phyloP scores from a whole-genome alignment of 2,329 filamentous ascomycete species.

The Alternaria triticina region DNA sequence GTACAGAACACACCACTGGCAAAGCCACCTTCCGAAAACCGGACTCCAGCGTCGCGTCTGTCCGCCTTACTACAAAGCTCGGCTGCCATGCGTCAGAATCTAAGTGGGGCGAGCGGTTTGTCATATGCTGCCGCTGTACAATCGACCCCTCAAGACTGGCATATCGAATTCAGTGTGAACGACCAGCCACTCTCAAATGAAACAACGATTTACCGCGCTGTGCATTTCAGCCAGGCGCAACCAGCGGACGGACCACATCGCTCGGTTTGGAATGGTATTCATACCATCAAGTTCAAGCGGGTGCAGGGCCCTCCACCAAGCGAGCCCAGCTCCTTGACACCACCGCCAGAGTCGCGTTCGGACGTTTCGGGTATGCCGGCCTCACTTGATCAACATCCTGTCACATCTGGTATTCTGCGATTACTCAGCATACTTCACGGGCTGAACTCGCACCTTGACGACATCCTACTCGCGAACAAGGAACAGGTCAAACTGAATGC shows the following conservation, averaged over 20 bases:
- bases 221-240: conserved; percentile 72
- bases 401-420: conserved; percentile 84
- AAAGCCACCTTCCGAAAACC: conserved; percentile 36
- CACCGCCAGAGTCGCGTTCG: conserved; percentile 58
- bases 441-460: conserved; percentile 90
- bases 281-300: conserved; percentile 89
- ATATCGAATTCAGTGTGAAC: conserved; percentile 92
- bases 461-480: conserved; percentile 81
- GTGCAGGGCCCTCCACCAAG: conserved; percentile 81
- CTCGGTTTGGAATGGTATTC: conserved; percentile 87
- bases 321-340: conserved; percentile 69
- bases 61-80: conserved; percentile 41
- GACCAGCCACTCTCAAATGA: conserved; percentile 85
- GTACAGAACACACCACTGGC: conserved; percentile 60
- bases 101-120: conserved; percentile 61
- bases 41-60: conserved; percentile 38
- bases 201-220: conserved; percentile 93
- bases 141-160: conserved; percentile 87
- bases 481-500: conserved; percentile 72
- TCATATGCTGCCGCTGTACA: conserved; percentile 87
- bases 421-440: conserved; percentile 90
- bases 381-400: conserved; percentile 82
- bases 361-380: conserved; percentile 71
- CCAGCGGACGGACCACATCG: conserved; percentile 71
- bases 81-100: conserved; percentile 37